Evolutionary conservation across 345 rosid genomes (phyloP), one percentile per base, ranked within the genome.

Genomic region (Syzygium oleosum): DNA sequence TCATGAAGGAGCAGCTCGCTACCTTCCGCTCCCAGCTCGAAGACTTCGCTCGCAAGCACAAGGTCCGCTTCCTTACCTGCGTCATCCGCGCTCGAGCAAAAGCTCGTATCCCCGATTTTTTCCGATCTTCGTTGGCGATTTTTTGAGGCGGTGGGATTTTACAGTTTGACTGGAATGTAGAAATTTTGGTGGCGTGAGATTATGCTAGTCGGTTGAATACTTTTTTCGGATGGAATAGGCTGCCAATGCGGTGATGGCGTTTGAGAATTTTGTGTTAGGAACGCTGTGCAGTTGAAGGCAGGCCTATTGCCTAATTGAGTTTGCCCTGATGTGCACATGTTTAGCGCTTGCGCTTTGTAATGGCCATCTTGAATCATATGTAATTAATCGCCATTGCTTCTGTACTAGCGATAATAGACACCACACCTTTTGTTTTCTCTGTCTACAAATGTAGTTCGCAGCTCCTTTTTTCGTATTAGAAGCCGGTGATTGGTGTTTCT

Each of bases 1-100:
- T 96, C 31, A 96, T 97, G 98, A 96, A 97, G 89, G 99, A 97
- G 89, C 99, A 96, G 94, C 98, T 95, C n/a, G 91, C 95, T 85
- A 95, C 99, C 46, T 97, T 97, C 85, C 92, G 95, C 41, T 92
- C 98, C 38, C 98, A 97, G 92, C 98, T 95, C 38, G 96, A 97
- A 91, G 98, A 97, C 56, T 97, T 95, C 85, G 98, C 98, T 59
- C 98, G 98, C 61, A 96, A 97, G 88, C 97, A 97, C 93, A 97
- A 96, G 99, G 99, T 97, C 86, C 86, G 85, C 16, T 51, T 41
- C 34, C 46, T 7, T 43, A 43, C 46, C 46, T 43, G 46, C 46
- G 46, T 43, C 46, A 43, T 80, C 65, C 27, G 29, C 65, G 5
- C 65, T 59, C 31, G 65, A 11, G 46, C 46, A 43, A 43, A 43